Evolutionary conservation across 2,329 filamentous ascomycete genomes (phyloP).

Genomic region (Sarocladium strictum): DNA sequence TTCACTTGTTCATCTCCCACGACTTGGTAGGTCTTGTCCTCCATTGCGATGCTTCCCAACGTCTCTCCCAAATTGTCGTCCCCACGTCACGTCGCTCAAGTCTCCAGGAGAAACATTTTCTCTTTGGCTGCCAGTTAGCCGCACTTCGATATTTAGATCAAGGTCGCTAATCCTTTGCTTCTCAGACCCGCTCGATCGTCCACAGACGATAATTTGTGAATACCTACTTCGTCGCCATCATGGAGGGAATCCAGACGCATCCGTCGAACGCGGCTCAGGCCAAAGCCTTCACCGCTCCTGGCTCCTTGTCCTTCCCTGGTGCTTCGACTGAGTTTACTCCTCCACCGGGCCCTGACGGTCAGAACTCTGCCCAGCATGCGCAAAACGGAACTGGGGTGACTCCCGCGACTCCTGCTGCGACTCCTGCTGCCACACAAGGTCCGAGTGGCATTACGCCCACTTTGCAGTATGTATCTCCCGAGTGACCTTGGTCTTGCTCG

Average conservation of each 20-base stretch:
- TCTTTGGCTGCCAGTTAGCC: too few species aligned
- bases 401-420: constrained; percentile 86
- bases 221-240: constrained; percentile 38
- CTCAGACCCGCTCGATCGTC: constrained; percentile 28
- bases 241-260: constrained; percentile 89
- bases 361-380: constrained; percentile 42
- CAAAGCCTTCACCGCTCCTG: constrained; percentile 89
- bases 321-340: constrained; percentile 78
- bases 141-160: too few species aligned
- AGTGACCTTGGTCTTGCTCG: constrained; percentile 25
- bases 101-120: too few species aligned
- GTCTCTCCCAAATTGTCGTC: too few species aligned
- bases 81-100: too few species aligned
- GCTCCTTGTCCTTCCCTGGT: constrained; percentile 87
- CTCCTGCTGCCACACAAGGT: constrained; percentile 74
- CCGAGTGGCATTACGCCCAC: constrained; percentile 89
- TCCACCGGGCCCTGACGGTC: constrained; percentile 55
- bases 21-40: constrained; percentile 47
- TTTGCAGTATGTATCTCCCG: constrained; percentile 80
- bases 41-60: too few species aligned
- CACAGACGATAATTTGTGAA: constrained; percentile 12
- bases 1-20: constrained; percentile 96
- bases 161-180: constrained; percentile 20
- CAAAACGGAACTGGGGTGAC: constrained; percentile 72
- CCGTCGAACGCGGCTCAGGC: constrained; percentile 88